These are phyloP conservation scores for Beauveria sp. DNA, from an alignment of 2,329 filamentous ascomycete genomes.

Conservation along the genomic window DNA sequence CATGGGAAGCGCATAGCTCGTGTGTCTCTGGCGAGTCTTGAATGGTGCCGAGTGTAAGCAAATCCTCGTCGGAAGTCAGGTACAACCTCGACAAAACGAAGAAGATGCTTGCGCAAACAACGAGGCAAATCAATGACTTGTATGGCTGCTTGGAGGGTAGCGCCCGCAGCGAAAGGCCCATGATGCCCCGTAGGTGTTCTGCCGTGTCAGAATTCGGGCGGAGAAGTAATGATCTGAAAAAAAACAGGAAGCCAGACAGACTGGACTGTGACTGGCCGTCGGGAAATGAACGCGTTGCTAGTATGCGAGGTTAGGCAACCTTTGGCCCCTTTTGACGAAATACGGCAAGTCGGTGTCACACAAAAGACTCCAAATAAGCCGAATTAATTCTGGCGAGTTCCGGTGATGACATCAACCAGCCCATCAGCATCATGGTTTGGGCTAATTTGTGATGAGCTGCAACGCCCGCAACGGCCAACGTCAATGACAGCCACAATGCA, in stretches of 20 bases:
- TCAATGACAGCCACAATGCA: background rate
- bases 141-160: background rate
- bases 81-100: constrained; percentile 4
- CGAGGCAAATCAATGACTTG: background rate
- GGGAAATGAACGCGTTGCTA: background rate
- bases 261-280: background rate
- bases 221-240: background rate
- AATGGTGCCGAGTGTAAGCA: constrained; percentile 4
- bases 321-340: background rate
- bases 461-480: background rate
- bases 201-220: background rate
- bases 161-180: background rate
- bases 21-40: constrained; percentile 6
- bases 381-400: too few relatives aligned
- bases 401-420: too few relatives aligned
- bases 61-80: background rate
- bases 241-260: background rate
- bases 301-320: background rate
- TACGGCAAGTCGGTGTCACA: background rate
- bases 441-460: background rate
- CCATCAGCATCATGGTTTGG: background rate
- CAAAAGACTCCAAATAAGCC: background rate
- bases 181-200: background rate
- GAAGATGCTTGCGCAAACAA: background rate
- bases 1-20: constrained; percentile 24